Evolutionary conservation across 1,284 basidiomycete species (phyloP).

Genomic region (Naganishia albida): DNA sequence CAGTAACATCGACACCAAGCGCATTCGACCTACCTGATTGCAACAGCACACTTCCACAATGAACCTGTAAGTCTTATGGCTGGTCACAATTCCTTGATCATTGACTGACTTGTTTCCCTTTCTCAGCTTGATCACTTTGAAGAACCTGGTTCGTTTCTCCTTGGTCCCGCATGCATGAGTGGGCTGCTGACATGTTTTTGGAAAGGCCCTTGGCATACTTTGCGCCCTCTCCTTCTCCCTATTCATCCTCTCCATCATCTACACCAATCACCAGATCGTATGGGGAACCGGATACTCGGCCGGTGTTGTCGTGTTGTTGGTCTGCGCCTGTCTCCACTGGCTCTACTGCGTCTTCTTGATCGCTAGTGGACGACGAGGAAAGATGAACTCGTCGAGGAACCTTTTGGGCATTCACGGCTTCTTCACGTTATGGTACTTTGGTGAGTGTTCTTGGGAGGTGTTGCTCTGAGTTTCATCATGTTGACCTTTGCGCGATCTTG

Average conservation of each 20-base stretch:
- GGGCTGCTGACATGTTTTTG: too few relatives aligned
- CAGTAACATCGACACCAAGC: not conserved
- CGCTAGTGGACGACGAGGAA: conserved; percentile 27
- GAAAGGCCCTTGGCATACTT: conserved; percentile 24
- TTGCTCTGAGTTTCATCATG: not conserved
- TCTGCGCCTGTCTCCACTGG: conserved; percentile 24
- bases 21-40: not conserved
- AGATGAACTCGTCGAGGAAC: conserved; percentile 26
- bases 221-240: conserved; percentile 29
- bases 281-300: conserved; percentile 24
- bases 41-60: not conserved
- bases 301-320: conserved; percentile 28
- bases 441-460: conserved; percentile 14
- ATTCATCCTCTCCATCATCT: conserved; percentile 35
- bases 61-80: not conserved
- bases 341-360: conserved; percentile 34
- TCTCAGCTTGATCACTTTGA: conserved; percentile 29
- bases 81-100: too few relatives aligned
- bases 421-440: conserved; percentile 31
- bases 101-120: not conserved
- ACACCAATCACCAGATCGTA: conserved; percentile 32
- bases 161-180: too few relatives aligned
- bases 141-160: too few relatives aligned
- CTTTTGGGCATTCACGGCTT: conserved; percentile 27
- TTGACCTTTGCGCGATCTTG: not conserved